A percentile compares a stretch with the other conserved stretches of the same genome.
These are phyloP conservation scores for Acer negundo DNA, from an alignment of 345 rosid genomes.

Conservation along the genomic window DNA sequence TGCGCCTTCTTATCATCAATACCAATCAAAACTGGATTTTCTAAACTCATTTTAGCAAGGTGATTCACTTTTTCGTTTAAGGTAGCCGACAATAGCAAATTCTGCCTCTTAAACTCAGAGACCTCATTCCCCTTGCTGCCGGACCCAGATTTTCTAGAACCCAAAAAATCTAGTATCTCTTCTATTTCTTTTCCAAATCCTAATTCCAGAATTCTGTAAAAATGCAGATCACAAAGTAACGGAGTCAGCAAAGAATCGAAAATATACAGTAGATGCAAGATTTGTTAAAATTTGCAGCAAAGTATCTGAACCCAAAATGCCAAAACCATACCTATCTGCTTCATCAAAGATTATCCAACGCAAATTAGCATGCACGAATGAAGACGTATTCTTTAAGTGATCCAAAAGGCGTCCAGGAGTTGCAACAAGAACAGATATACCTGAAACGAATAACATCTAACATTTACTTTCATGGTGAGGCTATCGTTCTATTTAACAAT, in stretches of 20 bases:
- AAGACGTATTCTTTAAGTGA: conserved; percentile 86
- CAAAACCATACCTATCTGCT: conserved; percentile 76
- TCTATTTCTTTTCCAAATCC: conserved; percentile 96
- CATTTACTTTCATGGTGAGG: neutral
- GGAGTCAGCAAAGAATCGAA: neutral
- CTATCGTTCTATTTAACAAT: neutral
- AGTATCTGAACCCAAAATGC: neutral
- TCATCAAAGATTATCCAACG: conserved; percentile 97
- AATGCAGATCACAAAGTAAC: conserved; percentile 17
- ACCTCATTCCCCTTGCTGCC: conserved; percentile 32
- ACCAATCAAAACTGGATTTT: conserved; percentile 82
- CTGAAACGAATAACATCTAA: conserved; percentile 38
- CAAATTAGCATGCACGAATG: conserved; percentile 62
- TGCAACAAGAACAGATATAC: conserved; percentile 89
- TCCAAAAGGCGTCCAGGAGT: conserved; percentile 99
- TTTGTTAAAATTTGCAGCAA: neutral
- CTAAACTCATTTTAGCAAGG: conserved; percentile 89
- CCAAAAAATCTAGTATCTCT: conserved; percentile 72
- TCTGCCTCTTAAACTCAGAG: conserved; percentile 64
- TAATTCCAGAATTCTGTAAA: conserved; percentile 82
- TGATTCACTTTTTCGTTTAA: conserved; percentile 90
- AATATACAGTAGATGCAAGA: neutral
- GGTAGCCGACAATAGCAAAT: conserved; percentile 87
- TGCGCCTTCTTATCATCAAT: conserved; percentile 59
- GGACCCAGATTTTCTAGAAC: conserved; percentile 57